Percentiles rank a stretch among this genome's conserved stretches.
Conservation (phyloP, 2,329 filamentous ascomycete species). For the Parascedosporium putredinis region DNA sequence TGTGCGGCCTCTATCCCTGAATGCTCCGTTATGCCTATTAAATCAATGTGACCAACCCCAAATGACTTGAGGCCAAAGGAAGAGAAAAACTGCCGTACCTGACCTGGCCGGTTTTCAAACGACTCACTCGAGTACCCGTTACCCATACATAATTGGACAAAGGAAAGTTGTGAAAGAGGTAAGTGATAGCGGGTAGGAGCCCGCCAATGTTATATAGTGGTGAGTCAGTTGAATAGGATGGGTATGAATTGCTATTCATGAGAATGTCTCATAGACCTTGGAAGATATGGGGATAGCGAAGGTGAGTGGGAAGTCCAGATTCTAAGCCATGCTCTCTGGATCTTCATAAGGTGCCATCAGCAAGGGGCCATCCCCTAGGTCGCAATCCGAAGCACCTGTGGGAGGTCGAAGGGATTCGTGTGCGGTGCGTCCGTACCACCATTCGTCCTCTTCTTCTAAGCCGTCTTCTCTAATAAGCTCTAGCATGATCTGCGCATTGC, state of each 20-base stretch:
- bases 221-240: no score
- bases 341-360: no score
- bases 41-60: slow-evolving; percentile 1
- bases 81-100: neutral
- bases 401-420: slow-evolving; percentile 46
- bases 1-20: slow-evolving; percentile 6
- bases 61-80: neutral
- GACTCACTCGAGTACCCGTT: neutral
- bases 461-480: slow-evolving; percentile 55
- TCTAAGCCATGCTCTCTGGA: no score
- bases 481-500: slow-evolving; percentile 51
- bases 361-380: slow-evolving; percentile 27
- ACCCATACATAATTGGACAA: slow-evolving; percentile 4
- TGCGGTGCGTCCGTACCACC: slow-evolving; percentile 46
- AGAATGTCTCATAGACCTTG: neutral
- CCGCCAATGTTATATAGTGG: no score
- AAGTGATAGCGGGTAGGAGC: neutral
- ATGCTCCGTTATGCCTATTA: slow-evolving; percentile 7
- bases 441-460: slow-evolving; percentile 48
- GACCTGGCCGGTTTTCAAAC: neutral
- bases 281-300: neutral
- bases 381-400: slow-evolving; percentile 40
- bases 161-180: slow-evolving; percentile 3
- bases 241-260: no score
- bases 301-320: no score